Conservation (phyloP, 2,329 filamentous ascomycete genomes). For the Arthrobotrys sinensis region DNA sequence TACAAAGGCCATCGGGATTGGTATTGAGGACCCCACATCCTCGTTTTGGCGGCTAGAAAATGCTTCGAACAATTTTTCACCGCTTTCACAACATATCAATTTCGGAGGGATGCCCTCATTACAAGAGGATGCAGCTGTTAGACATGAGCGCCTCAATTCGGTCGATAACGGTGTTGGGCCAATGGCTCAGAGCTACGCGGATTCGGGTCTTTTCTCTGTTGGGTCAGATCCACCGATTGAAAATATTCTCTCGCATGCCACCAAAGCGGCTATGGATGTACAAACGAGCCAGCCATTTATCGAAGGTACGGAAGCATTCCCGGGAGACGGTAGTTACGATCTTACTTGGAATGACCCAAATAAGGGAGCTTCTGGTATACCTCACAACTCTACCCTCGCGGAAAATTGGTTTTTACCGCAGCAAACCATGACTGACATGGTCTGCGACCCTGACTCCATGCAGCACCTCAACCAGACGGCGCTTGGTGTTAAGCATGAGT, state of each 20-base stretch:
- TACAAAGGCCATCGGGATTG: slow-evolving; percentile 51
- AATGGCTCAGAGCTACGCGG: slow-evolving; percentile 51
- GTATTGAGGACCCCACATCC: slow-evolving; percentile 55
- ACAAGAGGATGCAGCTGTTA: slow-evolving; percentile 47
- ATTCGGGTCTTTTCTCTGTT: slow-evolving; percentile 54
- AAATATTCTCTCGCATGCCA: slow-evolving; percentile 29
- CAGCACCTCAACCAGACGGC: slow-evolving; percentile 50
- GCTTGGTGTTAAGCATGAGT: slow-evolving; percentile 55
- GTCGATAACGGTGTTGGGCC: slow-evolving; percentile 57
- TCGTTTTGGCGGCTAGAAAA: slow-evolving; percentile 60
- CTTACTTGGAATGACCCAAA: slow-evolving; percentile 41
- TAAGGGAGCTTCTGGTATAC: slow-evolving; percentile 20
- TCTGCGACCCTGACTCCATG: slow-evolving; percentile 47
- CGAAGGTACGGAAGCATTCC: slow-evolving; percentile 20
- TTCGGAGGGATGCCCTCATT: slow-evolving; percentile 59
- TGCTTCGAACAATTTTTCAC: slow-evolving; percentile 55
- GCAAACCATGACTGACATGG: slow-evolving; percentile 35
- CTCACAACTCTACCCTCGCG: slow-evolving; percentile 30
- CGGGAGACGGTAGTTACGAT: slow-evolving; percentile 43
- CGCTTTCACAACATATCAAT: slow-evolving; percentile 57
- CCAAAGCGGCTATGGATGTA: slow-evolving; percentile 41
- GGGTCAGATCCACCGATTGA: slow-evolving; percentile 55
- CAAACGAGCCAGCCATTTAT: slow-evolving; percentile 34
- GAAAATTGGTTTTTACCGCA: slow-evolving; percentile 60
- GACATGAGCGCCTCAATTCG: slow-evolving; percentile 57